Evolutionary conservation across 805 yeast genomes (phyloP).

Genomic region (Maudiozyma saulgeensis): DNA sequence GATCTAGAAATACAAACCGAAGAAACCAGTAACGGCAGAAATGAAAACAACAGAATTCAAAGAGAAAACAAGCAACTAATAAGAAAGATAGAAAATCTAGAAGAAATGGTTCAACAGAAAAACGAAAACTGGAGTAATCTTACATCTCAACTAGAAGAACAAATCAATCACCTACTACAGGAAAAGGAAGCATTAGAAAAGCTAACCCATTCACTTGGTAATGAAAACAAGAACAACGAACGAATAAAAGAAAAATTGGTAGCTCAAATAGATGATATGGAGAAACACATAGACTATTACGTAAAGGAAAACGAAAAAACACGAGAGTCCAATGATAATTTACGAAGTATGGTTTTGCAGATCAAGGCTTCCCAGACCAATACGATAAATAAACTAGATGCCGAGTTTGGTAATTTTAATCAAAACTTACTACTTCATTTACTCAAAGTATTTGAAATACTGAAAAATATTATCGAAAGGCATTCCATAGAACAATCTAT

Average conservation of each 20-base stretch:
- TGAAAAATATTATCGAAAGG: conserved; percentile 48
- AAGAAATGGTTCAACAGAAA: conserved; percentile 11
- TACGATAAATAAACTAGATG: conserved; percentile 5
- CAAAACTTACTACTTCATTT: conserved; percentile 38
- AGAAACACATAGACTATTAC: background rate
- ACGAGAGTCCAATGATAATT: background rate
- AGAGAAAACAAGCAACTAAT: conserved; percentile 8
- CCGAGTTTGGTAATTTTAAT: conserved; percentile 34
- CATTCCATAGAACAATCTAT: conserved; percentile 51
- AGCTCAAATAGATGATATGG: conserved; percentile 2
- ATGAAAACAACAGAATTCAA: background rate
- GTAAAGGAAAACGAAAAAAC: conserved; percentile 6
- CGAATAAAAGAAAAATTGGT: background rate
- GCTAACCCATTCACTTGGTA: conserved; percentile 13
- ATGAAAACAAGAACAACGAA: conserved; percentile 5
- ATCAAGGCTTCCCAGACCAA: background rate
- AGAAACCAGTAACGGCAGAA: background rate
- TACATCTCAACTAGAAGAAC: conserved; percentile 17
- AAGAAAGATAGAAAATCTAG: conserved; percentile 10
- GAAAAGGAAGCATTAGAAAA: background rate
- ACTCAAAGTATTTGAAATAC: conserved; percentile 39
- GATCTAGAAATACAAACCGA: background rate
- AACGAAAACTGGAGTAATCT: conserved; percentile 20
- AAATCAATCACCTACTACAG: conserved; percentile 4
- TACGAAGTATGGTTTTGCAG: conserved; percentile 1